Base-by-base conservation (phyloP, 2,329 filamentous ascomycete genomes). In the Penicillium nordicum region DNA sequence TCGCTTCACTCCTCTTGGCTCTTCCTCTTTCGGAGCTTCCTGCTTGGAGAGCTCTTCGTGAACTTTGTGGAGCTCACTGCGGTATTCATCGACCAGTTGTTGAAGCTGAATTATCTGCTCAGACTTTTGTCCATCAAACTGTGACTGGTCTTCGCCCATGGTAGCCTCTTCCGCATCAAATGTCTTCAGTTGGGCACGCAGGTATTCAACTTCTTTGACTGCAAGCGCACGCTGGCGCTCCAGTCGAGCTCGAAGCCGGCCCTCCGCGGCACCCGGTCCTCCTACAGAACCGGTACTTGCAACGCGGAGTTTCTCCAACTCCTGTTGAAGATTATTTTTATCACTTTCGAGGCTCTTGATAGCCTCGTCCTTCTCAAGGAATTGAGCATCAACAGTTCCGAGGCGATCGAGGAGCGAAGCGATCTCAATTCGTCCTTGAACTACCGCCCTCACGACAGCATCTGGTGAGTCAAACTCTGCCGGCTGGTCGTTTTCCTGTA, bases 161-260 rank as follows among this genome's bases (percentile, higher is more conserved):
- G 92, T 92, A 51, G 86, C 84, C 67, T 97, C 92, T 73, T 99
- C 94, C 0, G 85, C 84, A 67, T 97, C 90, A 58, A 95, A 88
- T 0, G 89, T 88, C 75, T 92, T 92, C 53, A 97, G 82, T 73
- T 99, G 94, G 0, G 91, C 93, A 23, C 94, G 89, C 7, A 99
- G 82, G 70, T 96, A 96, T 64, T 97, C 92, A 0, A 94, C 90
- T 71, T 99, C 95, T 69, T 97, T 97, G 25, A 91, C 82, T 0
- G 92, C 91, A 8, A 99, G 82, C 0, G 83, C 84, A 56, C 90
- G 89, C 70, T 97, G 93, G 57, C 94, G 83, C 66, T 99, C 93
- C 0, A 97, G 78, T 32, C 94, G 84, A 51, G 88, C 78, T 42
- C 86, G 87, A 1, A 84, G 82, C 74, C 92, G 84, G 59, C 71